Conservation (phyloP, 768 basidiomycete genomes). For the Suillus fuscotomentosus region DNA sequence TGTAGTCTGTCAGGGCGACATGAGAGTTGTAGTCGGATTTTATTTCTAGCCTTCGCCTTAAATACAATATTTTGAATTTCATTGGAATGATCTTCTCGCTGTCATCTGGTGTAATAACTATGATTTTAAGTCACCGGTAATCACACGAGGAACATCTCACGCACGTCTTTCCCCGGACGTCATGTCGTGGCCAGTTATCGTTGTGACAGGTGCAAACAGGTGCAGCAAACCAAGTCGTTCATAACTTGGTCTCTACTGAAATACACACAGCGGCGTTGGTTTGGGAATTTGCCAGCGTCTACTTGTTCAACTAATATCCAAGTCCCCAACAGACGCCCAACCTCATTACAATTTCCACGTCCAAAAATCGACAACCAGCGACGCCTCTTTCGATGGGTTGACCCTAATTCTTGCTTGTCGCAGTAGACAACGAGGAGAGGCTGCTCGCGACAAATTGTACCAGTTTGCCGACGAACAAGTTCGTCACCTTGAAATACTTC, state of each 20-base stretch:
- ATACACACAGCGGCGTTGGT: slow-evolving; percentile 65
- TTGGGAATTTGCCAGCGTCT: slow-evolving; percentile 82
- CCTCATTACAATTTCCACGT: slow-evolving; percentile 34
- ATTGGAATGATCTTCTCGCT: not conserved
- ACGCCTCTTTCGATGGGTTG: slow-evolving; percentile 46
- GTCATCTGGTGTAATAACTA: not conserved
- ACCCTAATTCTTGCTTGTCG: slow-evolving; percentile 84
- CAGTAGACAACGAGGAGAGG: slow-evolving; percentile 59
- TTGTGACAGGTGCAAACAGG: slow-evolving; percentile 76
- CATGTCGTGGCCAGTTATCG: slow-evolving; percentile 43
- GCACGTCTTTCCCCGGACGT: slow-evolving; percentile 23
- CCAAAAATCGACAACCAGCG: slow-evolving; percentile 16
- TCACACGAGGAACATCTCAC: not conserved
- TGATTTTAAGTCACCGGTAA: not conserved
- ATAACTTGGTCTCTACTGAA: not conserved
- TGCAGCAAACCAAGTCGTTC: slow-evolving; percentile 27
- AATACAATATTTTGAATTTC: not conserved
- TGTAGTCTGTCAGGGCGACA: slow-evolving; percentile 13
- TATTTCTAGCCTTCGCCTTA: not conserved
- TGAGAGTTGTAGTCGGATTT: not conserved
- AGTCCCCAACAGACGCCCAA: slow-evolving; percentile 47
- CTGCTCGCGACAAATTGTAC: slow-evolving; percentile 55
- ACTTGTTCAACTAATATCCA: slow-evolving; percentile 60
- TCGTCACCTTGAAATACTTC: slow-evolving; percentile 28
- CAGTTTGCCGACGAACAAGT: slow-evolving; percentile 55